A percentile compares a stretch with the other conserved stretches of the same genome.
Evolutionary conservation across 2,329 filamentous ascomycete genomes (phyloP).

Genomic region (Domatiomyces catenatus): DNA sequence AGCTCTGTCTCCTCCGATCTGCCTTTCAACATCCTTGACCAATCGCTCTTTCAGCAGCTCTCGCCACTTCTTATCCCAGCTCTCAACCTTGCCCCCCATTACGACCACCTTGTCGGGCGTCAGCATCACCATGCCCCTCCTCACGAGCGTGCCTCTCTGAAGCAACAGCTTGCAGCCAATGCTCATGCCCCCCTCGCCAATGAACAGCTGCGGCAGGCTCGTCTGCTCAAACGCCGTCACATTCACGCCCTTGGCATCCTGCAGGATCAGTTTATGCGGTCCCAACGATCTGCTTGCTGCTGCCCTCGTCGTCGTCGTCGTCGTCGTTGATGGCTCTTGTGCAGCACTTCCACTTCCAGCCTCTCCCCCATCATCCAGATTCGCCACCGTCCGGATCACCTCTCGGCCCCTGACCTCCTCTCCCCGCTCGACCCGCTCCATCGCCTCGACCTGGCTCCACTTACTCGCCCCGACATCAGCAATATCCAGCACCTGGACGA

Average conservation of each 20-base stretch:
- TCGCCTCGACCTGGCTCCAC: slow-evolving; percentile 75
- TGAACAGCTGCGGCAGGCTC: not conserved
- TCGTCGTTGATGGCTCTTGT: slow-evolving; percentile 1
- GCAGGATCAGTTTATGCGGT: slow-evolving; percentile 66
- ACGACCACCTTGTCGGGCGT: slow-evolving; percentile 53
- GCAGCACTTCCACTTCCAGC: slow-evolving; percentile 5
- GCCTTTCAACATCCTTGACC: slow-evolving; percentile 36
- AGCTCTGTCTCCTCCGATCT: slow-evolving; percentile 11
- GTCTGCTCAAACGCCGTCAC: slow-evolving; percentile 52
- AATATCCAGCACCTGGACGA: slow-evolving; percentile 72
- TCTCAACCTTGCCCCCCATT: slow-evolving; percentile 77
- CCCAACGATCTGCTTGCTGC: slow-evolving; percentile 27
- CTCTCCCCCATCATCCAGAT: slow-evolving; percentile 24
- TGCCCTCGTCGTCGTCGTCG: not conserved
- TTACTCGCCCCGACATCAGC: slow-evolving; percentile 66
- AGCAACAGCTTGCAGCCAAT: slow-evolving; percentile 77
- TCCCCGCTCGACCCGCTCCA: slow-evolving; percentile 36
- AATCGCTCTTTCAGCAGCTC: slow-evolving; percentile 55
- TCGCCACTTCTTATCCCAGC: slow-evolving; percentile 63
- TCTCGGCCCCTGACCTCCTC: slow-evolving; percentile 52
- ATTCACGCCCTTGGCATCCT: slow-evolving; percentile 58
- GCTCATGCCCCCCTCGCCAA: slow-evolving; percentile 33
- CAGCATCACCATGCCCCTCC: slow-evolving; percentile 64
- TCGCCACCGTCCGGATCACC: slow-evolving; percentile 56
- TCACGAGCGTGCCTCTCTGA: slow-evolving; percentile 47